A percentile compares a stretch with the other conserved stretches of the same genome.
phyloP scores from a whole-genome alignment of 2,329 filamentous ascomycete species.

The Penicillium freii region DNA sequence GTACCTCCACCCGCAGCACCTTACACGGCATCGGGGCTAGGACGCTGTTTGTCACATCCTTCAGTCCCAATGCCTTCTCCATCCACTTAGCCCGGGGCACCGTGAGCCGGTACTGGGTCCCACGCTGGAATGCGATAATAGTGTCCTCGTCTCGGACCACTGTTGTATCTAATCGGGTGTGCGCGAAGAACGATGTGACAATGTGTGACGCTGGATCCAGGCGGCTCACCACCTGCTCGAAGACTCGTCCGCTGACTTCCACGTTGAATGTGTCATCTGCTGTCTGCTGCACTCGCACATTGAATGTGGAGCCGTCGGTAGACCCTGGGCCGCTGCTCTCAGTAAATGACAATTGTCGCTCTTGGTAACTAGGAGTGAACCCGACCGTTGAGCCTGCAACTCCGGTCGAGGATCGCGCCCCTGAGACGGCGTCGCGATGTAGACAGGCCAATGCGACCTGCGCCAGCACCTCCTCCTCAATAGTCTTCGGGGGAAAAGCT shows the following conservation, averaged over 20 bases:
- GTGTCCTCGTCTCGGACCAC: constrained; percentile 57
- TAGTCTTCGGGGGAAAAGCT: constrained; percentile 67
- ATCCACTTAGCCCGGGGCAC: constrained; percentile 70
- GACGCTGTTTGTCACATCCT: constrained; percentile 77
- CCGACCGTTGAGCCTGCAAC: constrained; percentile 45
- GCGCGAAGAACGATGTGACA: constrained; percentile 75
- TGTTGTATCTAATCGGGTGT: constrained; percentile 75
- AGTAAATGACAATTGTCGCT: constrained; percentile 60
- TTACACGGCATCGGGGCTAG: constrained; percentile 97
- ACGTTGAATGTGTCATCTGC: constrained; percentile 51
- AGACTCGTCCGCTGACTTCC: constrained; percentile 40
- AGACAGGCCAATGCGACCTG: constrained; percentile 82
- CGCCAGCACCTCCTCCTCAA: constrained; percentile 71
- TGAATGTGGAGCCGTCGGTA: constrained; percentile 38
- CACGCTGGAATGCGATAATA: constrained; percentile 74
- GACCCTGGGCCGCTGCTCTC: constrained; percentile 47
- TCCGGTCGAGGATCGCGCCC: constrained; percentile 24
- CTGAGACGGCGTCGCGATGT: constrained; percentile 45
- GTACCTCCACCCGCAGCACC: constrained; percentile 83
- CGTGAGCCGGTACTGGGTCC: constrained; percentile 56
- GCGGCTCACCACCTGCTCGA: constrained; percentile 49
- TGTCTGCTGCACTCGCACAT: constrained; percentile 54
- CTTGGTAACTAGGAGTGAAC: constrained; percentile 63
- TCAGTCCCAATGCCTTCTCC: constrained; percentile 80
- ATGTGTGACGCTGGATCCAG: constrained; percentile 47